phyloP scores from a whole-genome alignment of 768 basidiomycete genomes.

The Leccinum boreale region DNA sequence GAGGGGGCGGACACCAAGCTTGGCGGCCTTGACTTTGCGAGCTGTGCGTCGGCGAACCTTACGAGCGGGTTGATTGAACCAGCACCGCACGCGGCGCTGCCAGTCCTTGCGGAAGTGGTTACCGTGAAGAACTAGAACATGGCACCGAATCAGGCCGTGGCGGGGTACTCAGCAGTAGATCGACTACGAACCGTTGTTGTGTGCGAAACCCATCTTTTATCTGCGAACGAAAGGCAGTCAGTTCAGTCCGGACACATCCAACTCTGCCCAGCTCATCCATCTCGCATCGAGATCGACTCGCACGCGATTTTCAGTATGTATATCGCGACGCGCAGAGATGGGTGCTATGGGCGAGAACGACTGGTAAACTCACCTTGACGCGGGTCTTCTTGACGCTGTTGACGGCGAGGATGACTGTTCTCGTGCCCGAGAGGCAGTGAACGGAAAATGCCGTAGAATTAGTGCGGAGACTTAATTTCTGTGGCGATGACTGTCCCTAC shows the following conservation, averaged over 20 bases:
- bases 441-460: slow-evolving; percentile 29
- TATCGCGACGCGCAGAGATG: not conserved
- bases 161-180: slow-evolving; percentile 25
- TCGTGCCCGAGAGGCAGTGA: not conserved
- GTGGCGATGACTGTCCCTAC: not conserved
- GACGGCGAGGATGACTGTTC: slow-evolving; percentile 14
- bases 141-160: slow-evolving; percentile 8
- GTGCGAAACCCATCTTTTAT: slow-evolving; percentile 36
- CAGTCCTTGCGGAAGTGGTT: slow-evolving; percentile 99
- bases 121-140: slow-evolving; percentile 69
- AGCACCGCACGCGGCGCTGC: slow-evolving; percentile 94
- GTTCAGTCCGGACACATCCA: slow-evolving; percentile 20
- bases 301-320: not conserved
- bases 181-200: slow-evolving; percentile 31
- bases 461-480: slow-evolving; percentile 27
- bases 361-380: slow-evolving; percentile 31
- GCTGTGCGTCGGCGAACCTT: slow-evolving; percentile 94
- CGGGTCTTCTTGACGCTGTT: slow-evolving; percentile 30
- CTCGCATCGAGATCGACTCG: slow-evolving; percentile 1
- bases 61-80: slow-evolving; percentile 99
- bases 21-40: slow-evolving; percentile 86
- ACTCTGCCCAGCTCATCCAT: slow-evolving; percentile 19
- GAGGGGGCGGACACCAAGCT: slow-evolving; percentile 89
- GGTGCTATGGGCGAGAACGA: not conserved
- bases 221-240: slow-evolving; percentile 19